phyloP scores from a whole-genome alignment of 257 asterid species.

The Orobanche coerulescens region DNA sequence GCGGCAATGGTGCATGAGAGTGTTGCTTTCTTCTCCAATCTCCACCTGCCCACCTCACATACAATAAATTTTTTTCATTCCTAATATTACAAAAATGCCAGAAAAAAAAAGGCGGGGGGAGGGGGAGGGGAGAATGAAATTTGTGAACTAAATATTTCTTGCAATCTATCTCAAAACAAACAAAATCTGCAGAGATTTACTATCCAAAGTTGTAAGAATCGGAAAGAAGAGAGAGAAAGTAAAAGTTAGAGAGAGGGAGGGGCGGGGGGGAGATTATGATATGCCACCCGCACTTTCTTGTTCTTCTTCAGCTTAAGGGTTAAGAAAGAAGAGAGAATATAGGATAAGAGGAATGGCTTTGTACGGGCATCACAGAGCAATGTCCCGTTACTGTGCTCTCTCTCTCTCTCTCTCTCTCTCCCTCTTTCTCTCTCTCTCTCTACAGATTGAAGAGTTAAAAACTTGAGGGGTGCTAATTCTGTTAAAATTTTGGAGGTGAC shows the following conservation, averaged over 20 bases:
- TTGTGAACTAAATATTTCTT: slow-evolving; percentile 19
- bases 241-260: slow-evolving; percentile 23
- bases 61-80: not conserved
- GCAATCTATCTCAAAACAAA: slow-evolving; percentile 21
- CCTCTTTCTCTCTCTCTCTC: no score
- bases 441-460: no score
- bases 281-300: slow-evolving; percentile 25
- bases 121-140: slow-evolving; percentile 20
- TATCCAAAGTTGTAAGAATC: slow-evolving; percentile 17
- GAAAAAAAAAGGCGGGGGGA: slow-evolving; percentile 15
- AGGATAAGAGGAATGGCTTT: not conserved
- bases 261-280: no score
- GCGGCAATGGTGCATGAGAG: slow-evolving; percentile 20
- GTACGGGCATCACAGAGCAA: slow-evolving; percentile 8
- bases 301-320: slow-evolving; percentile 23
- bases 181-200: slow-evolving; percentile 28
- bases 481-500: no score
- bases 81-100: not conserved
- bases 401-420: no score
- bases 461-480: no score
- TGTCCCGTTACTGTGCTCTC: no score
- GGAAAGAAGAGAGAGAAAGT: slow-evolving; percentile 10
- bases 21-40: slow-evolving; percentile 20
- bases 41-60: slow-evolving; percentile 22
- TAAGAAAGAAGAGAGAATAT: slow-evolving; percentile 23